Conservation (phyloP, 2,329 filamentous ascomycete genomes). For the Penicillium sp. region DNA sequence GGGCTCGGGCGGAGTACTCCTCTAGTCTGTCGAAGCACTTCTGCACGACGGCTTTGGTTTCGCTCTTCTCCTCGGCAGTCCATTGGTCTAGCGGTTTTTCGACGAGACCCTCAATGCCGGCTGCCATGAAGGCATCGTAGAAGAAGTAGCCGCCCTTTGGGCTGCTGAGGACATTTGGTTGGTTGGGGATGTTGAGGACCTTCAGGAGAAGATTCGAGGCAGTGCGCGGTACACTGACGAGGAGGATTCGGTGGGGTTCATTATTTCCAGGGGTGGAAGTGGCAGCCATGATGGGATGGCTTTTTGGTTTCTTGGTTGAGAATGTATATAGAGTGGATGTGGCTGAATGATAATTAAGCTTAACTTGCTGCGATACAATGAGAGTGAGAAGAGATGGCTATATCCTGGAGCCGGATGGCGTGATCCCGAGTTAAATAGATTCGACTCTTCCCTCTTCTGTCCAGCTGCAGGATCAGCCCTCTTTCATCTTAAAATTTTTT, state of each 20-base stretch:
- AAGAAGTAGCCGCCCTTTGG: constrained; percentile 12
- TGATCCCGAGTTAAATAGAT: constrained; percentile 4
- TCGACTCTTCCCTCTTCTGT: not conserved
- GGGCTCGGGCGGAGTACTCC: constrained; percentile 14
- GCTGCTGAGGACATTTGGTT: constrained; percentile 8
- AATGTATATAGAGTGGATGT: not conserved
- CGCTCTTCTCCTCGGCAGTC: constrained; percentile 18
- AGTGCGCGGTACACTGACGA: constrained; percentile 11
- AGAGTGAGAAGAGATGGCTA: not conserved
- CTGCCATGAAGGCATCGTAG: not conserved
- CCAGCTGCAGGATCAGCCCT: not conserved
- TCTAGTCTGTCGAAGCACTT: constrained; percentile 21
- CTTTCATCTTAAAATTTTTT: not conserved
- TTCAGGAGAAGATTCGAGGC: constrained; percentile 14
- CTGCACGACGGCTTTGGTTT: constrained; percentile 21
- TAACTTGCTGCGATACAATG: constrained; percentile 1
- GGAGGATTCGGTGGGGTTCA: constrained; percentile 1
- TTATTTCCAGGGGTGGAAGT: not conserved
- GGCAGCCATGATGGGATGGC: not conserved
- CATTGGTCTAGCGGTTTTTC: constrained; percentile 19
- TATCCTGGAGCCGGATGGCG: constrained; percentile 2
- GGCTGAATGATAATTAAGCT: constrained; percentile 2
- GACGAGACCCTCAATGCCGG: not conserved
- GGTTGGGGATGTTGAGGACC: constrained; percentile 10
- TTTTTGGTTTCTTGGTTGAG: not conserved